phyloP scores from a whole-genome alignment of 2,329 filamentous ascomycete species.

The Epichloe glyceriae region DNA sequence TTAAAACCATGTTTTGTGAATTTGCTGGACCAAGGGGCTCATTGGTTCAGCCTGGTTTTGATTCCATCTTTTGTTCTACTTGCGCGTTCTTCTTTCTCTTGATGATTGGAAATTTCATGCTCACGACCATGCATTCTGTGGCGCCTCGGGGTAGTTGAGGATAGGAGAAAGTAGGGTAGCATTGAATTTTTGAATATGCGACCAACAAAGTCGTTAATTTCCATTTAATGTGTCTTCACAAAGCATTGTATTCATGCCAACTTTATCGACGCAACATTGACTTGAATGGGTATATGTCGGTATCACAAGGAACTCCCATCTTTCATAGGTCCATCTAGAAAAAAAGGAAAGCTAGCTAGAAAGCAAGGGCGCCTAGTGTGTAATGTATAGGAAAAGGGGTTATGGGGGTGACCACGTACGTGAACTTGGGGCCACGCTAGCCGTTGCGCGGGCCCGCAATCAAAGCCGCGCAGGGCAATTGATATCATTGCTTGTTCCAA shows the following conservation, averaged over 20 bases:
- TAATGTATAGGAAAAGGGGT: too few relatives aligned
- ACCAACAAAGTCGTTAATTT: background rate
- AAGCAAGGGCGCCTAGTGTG: too few relatives aligned
- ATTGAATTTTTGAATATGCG: background rate
- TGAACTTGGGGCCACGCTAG: too few relatives aligned
- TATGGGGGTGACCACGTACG: too few relatives aligned
- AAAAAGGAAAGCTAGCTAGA: too few relatives aligned
- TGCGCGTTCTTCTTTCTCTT: background rate
- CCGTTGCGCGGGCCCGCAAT: too few relatives aligned
- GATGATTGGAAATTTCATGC: conserved; percentile 3
- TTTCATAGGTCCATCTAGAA: too few relatives aligned
- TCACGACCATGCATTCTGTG: conserved; percentile 3
- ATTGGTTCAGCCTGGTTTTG: background rate
- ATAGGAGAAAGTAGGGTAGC: background rate
- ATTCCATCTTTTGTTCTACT: background rate
- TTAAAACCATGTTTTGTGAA: background rate
- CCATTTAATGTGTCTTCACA: background rate
- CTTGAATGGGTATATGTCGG: background rate
- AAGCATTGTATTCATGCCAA: too few relatives aligned
- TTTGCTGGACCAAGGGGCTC: background rate
- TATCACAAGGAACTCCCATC: too few relatives aligned
- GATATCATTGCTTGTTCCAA: too few relatives aligned
- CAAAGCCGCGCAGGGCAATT: too few relatives aligned
- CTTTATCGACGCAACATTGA: too few relatives aligned
- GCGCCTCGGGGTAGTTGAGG: background rate